Percentiles rank a stretch among this genome's conserved stretches.
These are phyloP conservation scores for Elongisporangium senticosum DNA, from an alignment of 352 stramenopile species.

Conservation along the genomic window DNA sequence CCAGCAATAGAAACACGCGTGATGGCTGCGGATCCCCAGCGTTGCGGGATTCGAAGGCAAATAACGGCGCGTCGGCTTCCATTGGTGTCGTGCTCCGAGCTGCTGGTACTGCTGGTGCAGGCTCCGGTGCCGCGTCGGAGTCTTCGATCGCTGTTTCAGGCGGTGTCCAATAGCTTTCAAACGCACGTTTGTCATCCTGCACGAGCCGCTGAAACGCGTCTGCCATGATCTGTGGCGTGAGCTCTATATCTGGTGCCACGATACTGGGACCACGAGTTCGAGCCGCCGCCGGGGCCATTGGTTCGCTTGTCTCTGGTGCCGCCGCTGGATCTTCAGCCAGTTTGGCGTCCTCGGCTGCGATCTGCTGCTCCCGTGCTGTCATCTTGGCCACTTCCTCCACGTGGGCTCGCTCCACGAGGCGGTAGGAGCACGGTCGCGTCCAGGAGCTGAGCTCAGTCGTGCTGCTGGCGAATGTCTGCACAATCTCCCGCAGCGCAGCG, in stretches of 20 bases:
- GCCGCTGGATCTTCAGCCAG: slow-evolving; percentile 1
- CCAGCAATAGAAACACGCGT: slow-evolving; percentile 51
- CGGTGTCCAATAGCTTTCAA: slow-evolving; percentile 8
- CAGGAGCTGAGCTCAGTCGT: slow-evolving; percentile 16
- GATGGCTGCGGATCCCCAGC: slow-evolving; percentile 3
- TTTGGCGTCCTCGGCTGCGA: slow-evolving; percentile 2
- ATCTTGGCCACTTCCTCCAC: slow-evolving; percentile 22
- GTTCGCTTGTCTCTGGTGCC: slow-evolving; percentile 1
- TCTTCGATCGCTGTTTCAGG: background rate
- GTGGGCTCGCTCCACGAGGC: slow-evolving; percentile 31
- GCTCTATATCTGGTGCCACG: background rate
- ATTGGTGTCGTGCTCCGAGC: too few species aligned
- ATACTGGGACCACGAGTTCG: background rate
- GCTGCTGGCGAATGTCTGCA: slow-evolving; percentile 20
- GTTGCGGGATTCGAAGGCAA: background rate
- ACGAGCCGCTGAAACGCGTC: slow-evolving; percentile 50
- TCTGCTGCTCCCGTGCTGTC: slow-evolving; percentile 10
- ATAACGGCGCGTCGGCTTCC: background rate
- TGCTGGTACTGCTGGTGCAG: background rate
- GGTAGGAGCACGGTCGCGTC: slow-evolving; percentile 28
- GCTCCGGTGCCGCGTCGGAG: background rate
- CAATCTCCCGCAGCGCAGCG: slow-evolving; percentile 18
- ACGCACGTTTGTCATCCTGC: slow-evolving; percentile 31
- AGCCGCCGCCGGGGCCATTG: background rate
- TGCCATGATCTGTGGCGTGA: slow-evolving; percentile 29